These are phyloP conservation scores for Botrytis squamosa DNA, from an alignment of 2,329 filamentous ascomycete genomes.

Conservation along the genomic window DNA sequence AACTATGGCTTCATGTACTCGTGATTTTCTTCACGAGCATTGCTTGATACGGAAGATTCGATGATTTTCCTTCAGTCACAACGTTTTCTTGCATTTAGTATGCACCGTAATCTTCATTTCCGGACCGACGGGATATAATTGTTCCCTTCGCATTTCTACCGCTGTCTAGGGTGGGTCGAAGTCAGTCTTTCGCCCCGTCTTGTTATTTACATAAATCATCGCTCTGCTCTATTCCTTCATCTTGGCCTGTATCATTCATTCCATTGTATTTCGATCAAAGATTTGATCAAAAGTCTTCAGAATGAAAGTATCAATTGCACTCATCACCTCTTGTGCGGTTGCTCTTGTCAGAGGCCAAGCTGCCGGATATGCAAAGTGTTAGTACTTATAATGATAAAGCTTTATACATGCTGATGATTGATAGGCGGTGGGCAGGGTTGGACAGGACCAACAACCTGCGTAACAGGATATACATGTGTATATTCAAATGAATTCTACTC, in stretches of 20 bases:
- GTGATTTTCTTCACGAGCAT: not conserved
- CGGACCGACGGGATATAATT: slow-evolving; percentile 1
- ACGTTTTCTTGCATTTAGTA: not conserved
- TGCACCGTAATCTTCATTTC: no score
- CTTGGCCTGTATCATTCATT: not conserved
- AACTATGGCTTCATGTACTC: not conserved
- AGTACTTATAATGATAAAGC: not conserved
- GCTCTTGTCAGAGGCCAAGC: slow-evolving; percentile 14
- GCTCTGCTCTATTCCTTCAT: not conserved
- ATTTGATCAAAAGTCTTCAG: not conserved
- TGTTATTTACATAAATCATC: slow-evolving; percentile 5
- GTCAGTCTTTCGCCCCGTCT: not conserved
- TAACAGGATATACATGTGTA: not conserved
- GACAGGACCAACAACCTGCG: slow-evolving; percentile 15
- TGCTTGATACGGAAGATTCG: not conserved
- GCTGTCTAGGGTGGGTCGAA: no score
- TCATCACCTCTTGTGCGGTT: not conserved
- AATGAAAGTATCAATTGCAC: slow-evolving; percentile 15
- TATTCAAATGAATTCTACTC: slow-evolving; percentile 13
- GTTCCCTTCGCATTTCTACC: not conserved
- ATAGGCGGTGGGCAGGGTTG: slow-evolving; percentile 15
- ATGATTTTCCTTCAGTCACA: slow-evolving; percentile 15
- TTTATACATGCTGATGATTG: not conserved
- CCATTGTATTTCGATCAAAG: not conserved
- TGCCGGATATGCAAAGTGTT: slow-evolving; percentile 13